Evolutionary conservation across 1,139 yeast species (phyloP), one percentile per base, ranked within the genome.

Genomic region (Candida sanyaensis): DNA sequence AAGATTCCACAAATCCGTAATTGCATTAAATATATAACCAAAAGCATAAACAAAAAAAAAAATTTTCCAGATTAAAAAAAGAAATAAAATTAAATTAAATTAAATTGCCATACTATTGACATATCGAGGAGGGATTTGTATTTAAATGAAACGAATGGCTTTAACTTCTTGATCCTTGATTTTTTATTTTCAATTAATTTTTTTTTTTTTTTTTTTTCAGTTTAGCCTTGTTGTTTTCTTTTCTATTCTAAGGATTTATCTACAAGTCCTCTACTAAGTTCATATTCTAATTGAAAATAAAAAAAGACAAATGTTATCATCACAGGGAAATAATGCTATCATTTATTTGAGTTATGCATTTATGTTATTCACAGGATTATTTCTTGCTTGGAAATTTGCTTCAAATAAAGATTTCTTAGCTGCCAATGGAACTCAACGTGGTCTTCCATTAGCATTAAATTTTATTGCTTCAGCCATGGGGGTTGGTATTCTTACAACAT

Each of bases 401-500:
- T 69, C 74, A 32, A 72, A 73, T 46, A 71, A 75, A 40, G 76
- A 81, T 2, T 90, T 87, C 59, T 68, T 90, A 46, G 76, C 90
- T 1, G 84, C 91, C 1, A 90, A 90, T 66, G 88, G 93, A 13
- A 84, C 96, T 3, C 91, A 88, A 60, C 74, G 77, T 46, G 96
- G 90, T 27, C 41, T 88, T n/a, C 96, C 96, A 0, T 71, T 90
- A 55, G 88, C 96, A 0, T 72, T 90, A 52, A 90, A 90, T 64
- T 90, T 90, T 62, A 82, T 90, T 51, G 97, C 97, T 45, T 85
- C 96, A 57, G 96, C 91, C 46, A 78, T 90, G 84, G 98, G 98
- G 46, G 87, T 92, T 67, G 97, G 97, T 65, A 82, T 91, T 49
- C 68, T 92, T 41, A 80, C 95, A 11, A 88, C 97, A 0, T 92